A percentile compares a stretch with the other conserved stretches of the same genome.
Conservation (phyloP, 2,329 filamentous ascomycete genomes). For the Exutisphaerella laricina region DNA sequence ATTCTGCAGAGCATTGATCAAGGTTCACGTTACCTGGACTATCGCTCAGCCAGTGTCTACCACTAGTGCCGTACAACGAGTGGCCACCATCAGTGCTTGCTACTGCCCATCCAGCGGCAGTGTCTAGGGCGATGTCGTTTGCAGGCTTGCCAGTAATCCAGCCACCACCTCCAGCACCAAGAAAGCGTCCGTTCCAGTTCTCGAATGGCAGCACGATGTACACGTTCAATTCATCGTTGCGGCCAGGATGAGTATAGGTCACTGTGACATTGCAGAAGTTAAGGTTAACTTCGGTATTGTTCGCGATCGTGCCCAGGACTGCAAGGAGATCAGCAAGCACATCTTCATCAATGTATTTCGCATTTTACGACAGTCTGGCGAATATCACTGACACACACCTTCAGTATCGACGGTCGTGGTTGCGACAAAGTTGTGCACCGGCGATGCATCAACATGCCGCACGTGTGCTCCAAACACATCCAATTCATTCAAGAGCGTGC, state of each 20-base stretch:
- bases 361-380: too few species aligned
- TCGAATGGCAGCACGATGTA: slow-evolving; percentile 32
- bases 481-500: background rate
- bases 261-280: slow-evolving; percentile 36
- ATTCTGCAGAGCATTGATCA: slow-evolving; percentile 29
- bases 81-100: slow-evolving; percentile 28
- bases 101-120: slow-evolving; percentile 23
- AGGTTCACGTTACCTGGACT: slow-evolving; percentile 32
- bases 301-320: background rate
- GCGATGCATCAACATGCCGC: background rate
- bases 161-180: slow-evolving; percentile 38
- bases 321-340: too few species aligned
- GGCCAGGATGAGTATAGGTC: slow-evolving; percentile 36
- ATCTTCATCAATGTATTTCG: too few species aligned
- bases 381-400: too few species aligned
- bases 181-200: slow-evolving; percentile 35
- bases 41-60: slow-evolving; percentile 19
- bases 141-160: slow-evolving; percentile 18
- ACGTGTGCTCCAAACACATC: slow-evolving; percentile 6
- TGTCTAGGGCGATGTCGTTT: slow-evolving; percentile 9
- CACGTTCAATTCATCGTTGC: slow-evolving; percentile 33
- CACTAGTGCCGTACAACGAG: slow-evolving; percentile 4
- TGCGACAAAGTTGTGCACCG: background rate
- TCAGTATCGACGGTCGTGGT: too few species aligned
- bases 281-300: slow-evolving; percentile 4